Evolutionary conservation across 768 basidiomycete species (phyloP).

Genomic region (Tephrocybe sp.): DNA sequence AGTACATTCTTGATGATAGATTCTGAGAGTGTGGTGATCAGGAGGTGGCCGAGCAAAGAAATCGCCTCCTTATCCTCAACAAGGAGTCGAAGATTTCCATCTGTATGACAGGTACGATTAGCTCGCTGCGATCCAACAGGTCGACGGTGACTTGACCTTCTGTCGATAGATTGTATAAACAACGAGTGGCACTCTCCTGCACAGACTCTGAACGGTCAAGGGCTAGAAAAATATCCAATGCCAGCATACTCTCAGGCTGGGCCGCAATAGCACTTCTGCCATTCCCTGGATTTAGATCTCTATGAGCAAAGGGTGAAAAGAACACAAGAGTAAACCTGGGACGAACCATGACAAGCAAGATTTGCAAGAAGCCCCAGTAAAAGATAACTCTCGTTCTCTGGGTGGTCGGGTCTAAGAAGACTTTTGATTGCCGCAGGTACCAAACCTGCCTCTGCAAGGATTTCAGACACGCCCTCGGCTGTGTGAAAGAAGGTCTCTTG

Average conservation of each 20-base stretch:
- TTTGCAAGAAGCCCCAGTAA: conserved; percentile 17
- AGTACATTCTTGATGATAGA: conserved; percentile 14
- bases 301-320: not conserved
- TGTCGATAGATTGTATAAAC: conserved; percentile 19
- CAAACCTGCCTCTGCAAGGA: conserved; percentile 9
- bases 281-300: conserved; percentile 2
- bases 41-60: conserved; percentile 9
- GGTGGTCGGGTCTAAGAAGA: conserved; percentile 3
- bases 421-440: conserved; percentile 7
- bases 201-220: conserved; percentile 2
- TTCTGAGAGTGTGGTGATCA: conserved; percentile 3
- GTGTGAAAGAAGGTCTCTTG: too few relatives aligned
- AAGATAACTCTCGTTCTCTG: conserved; percentile 15
- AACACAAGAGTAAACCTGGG: not conserved
- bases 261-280: conserved; percentile 4
- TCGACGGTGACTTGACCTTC: too few relatives aligned
- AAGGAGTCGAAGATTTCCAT: conserved; percentile 10
- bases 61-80: conserved; percentile 3
- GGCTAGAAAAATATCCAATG: conserved; percentile 3
- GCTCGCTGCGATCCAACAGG: too few relatives aligned
- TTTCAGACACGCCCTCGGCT: conserved; percentile 17
- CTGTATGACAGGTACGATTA: too few relatives aligned
- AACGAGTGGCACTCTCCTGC: conserved; percentile 16
- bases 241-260: conserved; percentile 8
- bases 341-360: conserved; percentile 17